phyloP scores from a whole-genome alignment of 306 rosid genomes.

The Neltuma alba region DNA sequence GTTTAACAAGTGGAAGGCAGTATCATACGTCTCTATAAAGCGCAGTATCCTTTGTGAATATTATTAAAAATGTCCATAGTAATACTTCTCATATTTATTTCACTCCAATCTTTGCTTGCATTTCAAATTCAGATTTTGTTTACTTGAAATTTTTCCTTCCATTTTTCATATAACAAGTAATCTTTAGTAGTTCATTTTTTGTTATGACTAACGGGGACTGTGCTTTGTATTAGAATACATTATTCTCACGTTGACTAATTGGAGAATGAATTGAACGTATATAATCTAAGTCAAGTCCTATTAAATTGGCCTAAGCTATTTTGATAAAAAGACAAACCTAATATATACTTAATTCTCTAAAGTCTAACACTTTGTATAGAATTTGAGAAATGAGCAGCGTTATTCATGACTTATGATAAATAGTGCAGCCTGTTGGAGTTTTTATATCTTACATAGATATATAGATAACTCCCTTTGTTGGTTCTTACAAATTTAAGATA shows the following conservation, averaged over 20 bases:
- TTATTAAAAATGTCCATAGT: not conserved
- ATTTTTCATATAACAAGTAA: not conserved
- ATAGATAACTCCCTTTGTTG: slow-evolving; percentile 36
- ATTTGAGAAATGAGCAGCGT: not conserved
- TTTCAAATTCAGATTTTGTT: not conserved
- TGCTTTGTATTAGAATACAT: not conserved
- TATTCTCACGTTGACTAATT: not conserved
- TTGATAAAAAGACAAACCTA: not conserved
- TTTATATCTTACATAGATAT: not conserved
- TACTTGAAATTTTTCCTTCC: not conserved
- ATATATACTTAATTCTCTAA: not conserved
- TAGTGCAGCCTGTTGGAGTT: not conserved
- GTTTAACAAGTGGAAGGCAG: slow-evolving; percentile 59
- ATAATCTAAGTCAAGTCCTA: not conserved
- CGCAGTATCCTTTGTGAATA: slow-evolving; percentile 84
- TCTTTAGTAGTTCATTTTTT: slow-evolving; percentile 24
- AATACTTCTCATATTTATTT: not conserved
- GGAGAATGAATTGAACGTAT: not conserved
- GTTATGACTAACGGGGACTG: not conserved
- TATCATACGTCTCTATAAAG: slow-evolving; percentile 68
- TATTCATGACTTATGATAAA: not conserved
- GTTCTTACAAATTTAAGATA: slow-evolving; percentile 65
- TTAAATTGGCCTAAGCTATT: not conserved
- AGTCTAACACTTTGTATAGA: not conserved
- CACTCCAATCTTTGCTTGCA: not conserved